Percentiles rank a stretch among this genome's conserved stretches.
Conservation (phyloP, 2,329 filamentous ascomycete species). For the Beauveria pseudobassiana region DNA sequence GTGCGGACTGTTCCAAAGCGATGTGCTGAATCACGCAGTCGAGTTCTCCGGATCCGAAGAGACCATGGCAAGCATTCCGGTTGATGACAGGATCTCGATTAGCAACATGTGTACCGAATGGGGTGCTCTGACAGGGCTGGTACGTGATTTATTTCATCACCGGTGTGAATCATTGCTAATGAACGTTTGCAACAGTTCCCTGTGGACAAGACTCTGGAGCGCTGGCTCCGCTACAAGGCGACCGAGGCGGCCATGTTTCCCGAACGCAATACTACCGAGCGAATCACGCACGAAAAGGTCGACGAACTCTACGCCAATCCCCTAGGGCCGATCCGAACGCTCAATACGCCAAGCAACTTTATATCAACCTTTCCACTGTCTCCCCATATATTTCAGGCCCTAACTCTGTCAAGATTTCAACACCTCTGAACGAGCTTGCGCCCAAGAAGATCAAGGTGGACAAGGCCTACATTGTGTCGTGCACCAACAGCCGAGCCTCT, state of each 20-base stretch:
- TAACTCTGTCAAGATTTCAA: slow-evolving; percentile 83
- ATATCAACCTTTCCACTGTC: slow-evolving; percentile 71
- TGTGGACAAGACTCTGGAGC: slow-evolving; percentile 60
- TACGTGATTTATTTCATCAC: background rate
- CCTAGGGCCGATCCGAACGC: slow-evolving; percentile 65
- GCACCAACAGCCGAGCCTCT: slow-evolving; percentile 77
- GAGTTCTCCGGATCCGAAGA: slow-evolving; percentile 79
- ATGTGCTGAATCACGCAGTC: slow-evolving; percentile 85
- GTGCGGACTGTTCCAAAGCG: slow-evolving; percentile 78
- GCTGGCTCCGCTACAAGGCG: slow-evolving; percentile 69
- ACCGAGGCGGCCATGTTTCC: slow-evolving; percentile 57
- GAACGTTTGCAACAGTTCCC: slow-evolving; percentile 46
- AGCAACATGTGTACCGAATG: slow-evolving; percentile 75
- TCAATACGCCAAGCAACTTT: slow-evolving; percentile 70
- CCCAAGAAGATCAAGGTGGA: slow-evolving; percentile 67
- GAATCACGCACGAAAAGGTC: slow-evolving; percentile 62
- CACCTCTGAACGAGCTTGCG: slow-evolving; percentile 66
- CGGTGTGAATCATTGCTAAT: background rate
- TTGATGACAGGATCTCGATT: slow-evolving; percentile 66
- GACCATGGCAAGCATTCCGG: slow-evolving; percentile 62
- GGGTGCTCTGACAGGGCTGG: slow-evolving; percentile 42
- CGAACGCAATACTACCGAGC: slow-evolving; percentile 39
- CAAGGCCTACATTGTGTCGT: slow-evolving; percentile 82
- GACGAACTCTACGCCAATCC: slow-evolving; percentile 62
- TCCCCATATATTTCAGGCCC: slow-evolving; percentile 78